A percentile compares a stretch with the other conserved stretches of the same genome.
phyloP scores from a whole-genome alignment of 495 filamentous ascomycete genomes.

The Daldinia decipiens region DNA sequence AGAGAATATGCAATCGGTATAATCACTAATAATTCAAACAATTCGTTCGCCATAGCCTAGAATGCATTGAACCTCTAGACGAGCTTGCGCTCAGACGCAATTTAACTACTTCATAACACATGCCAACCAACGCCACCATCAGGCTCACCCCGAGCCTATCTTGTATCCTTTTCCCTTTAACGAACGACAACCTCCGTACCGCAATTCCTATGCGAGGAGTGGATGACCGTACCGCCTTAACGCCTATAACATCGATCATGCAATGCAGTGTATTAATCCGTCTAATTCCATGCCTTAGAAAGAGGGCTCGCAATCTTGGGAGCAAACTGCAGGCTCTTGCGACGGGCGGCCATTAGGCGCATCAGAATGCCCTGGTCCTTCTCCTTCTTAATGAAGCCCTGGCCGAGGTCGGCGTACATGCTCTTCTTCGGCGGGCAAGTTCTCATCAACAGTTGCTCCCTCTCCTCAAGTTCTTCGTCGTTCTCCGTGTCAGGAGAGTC shows the following conservation, averaged over 20 bases:
- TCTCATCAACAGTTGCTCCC: conserved; percentile 69
- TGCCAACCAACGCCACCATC: too few species aligned
- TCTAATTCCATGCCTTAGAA: conserved; percentile 58
- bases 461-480: conserved; percentile 33
- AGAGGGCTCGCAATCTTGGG: conserved; percentile 83
- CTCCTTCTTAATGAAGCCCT: conserved; percentile 49
- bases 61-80: too few species aligned
- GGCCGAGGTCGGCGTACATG: conserved; percentile 54
- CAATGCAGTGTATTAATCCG: neutral
- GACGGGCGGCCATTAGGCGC: conserved; percentile 75
- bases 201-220: conserved; percentile 10
- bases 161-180: neutral
- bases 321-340: conserved; percentile 85
- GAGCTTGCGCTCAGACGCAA: too few species aligned
- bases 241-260: neutral
- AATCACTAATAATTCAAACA: too few species aligned
- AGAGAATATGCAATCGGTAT: too few species aligned
- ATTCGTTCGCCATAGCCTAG: too few species aligned
- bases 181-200: conserved; percentile 12
- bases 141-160: neutral
- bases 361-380: conserved; percentile 66
- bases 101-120: too few species aligned
- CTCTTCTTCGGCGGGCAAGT: conserved; percentile 78
- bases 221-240: neutral
- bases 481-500: conserved; percentile 43